Evolutionary conservation across 805 yeast species (phyloP).

Genomic region (Starmerella tilneyi): DNA sequence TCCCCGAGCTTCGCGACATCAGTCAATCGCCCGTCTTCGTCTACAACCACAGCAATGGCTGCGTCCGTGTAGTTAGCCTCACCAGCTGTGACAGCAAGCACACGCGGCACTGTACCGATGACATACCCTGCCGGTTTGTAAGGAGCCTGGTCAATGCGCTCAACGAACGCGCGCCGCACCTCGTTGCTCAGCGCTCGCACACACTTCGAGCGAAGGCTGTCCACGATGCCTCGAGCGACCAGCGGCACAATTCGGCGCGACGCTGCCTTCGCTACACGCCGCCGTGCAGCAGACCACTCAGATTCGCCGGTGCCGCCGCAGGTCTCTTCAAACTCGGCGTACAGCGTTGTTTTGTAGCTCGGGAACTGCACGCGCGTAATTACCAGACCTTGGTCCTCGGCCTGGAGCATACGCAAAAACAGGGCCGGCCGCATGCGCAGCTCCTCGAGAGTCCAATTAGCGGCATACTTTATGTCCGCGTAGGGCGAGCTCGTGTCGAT

Average conservation of each 20-base stretch:
- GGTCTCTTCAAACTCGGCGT: constrained; percentile 32
- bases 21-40: constrained; percentile 67
- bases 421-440: constrained; percentile 67
- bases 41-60: constrained; percentile 66
- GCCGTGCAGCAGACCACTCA: constrained; percentile 74
- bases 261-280: constrained; percentile 53
- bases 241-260: constrained; percentile 56
- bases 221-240: constrained; percentile 68
- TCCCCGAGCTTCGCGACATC: constrained; percentile 71
- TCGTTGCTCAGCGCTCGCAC: constrained; percentile 57
- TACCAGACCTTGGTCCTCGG: constrained; percentile 69
- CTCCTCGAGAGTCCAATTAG: constrained; percentile 67
- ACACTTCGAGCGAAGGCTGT: constrained; percentile 65
- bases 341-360: constrained; percentile 34
- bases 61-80: constrained; percentile 80
- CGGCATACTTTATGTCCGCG: constrained; percentile 84
- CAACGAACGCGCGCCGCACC: constrained; percentile 58
- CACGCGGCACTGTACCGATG: constrained; percentile 75
- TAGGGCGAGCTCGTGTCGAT: constrained; percentile 74
- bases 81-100: constrained; percentile 74
- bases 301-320: constrained; percentile 36
- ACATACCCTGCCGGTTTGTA: constrained; percentile 69
- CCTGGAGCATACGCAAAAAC: constrained; percentile 81
- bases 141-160: constrained; percentile 86
- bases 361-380: constrained; percentile 51